A percentile compares a stretch with the other conserved stretches of the same genome.
Evolutionary conservation across 768 basidiomycete species (phyloP).

Genomic region (Sarcodon aspratus): DNA sequence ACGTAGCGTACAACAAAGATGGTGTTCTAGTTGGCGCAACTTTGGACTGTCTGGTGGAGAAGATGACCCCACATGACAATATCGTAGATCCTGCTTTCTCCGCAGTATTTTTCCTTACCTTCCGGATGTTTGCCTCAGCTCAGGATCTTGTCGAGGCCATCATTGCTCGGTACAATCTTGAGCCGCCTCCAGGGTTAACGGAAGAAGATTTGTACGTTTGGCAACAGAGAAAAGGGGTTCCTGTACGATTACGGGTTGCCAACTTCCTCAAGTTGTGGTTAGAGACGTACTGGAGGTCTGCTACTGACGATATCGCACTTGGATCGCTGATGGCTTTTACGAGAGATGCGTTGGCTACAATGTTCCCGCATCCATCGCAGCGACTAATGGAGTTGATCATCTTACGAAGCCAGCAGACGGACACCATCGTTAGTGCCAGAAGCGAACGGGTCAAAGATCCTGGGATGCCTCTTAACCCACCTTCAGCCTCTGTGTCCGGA

Average conservation of each 20-base stretch:
- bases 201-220: slow-evolving; percentile 59
- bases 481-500: slow-evolving; percentile 24
- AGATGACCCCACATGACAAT: slow-evolving; percentile 92
- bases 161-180: slow-evolving; percentile 74
- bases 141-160: slow-evolving; percentile 64
- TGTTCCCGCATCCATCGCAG: slow-evolving; percentile 61
- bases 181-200: slow-evolving; percentile 45
- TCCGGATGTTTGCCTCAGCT: slow-evolving; percentile 83
- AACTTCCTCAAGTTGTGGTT: slow-evolving; percentile 95
- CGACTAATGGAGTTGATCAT: slow-evolving; percentile 61
- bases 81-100: slow-evolving; percentile 82
- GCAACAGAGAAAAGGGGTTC: slow-evolving; percentile 81
- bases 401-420: slow-evolving; percentile 35
- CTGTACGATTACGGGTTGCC: slow-evolving; percentile 82
- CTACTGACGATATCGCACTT: slow-evolving; percentile 58
- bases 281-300: slow-evolving; percentile 80
- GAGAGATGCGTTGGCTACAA: slow-evolving; percentile 42
- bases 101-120: slow-evolving; percentile 90
- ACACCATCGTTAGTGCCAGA: slow-evolving; percentile 40
- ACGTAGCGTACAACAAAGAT: slow-evolving; percentile 85
- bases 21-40: slow-evolving; percentile 88
- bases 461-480: slow-evolving; percentile 63
- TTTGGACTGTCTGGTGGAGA: slow-evolving; percentile 83
- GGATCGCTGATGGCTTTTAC: slow-evolving; percentile 48
- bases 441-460: slow-evolving; percentile 62